Evolutionary conservation across 768 basidiomycete species (phyloP).

Genomic region (Mycena chlorophos): DNA sequence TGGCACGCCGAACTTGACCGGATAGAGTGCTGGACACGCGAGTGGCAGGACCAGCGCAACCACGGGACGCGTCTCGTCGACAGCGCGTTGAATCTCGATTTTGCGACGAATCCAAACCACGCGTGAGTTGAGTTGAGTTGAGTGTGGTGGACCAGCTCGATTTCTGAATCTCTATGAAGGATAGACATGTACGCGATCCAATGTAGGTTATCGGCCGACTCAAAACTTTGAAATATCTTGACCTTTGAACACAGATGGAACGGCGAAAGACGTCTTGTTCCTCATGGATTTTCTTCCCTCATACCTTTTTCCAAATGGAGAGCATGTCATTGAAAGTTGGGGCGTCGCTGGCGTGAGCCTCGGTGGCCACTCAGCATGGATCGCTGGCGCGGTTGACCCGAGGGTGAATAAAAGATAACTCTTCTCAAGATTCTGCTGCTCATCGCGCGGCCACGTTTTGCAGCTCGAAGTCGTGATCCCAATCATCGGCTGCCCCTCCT

Average conservation of each 20-base stretch:
- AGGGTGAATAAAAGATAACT: neutral
- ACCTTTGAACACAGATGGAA: slow-evolving; percentile 45
- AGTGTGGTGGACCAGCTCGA: slow-evolving; percentile 2
- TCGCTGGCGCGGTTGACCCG: slow-evolving; percentile 44
- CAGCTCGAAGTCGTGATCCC: slow-evolving; percentile 48
- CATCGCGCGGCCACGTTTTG: neutral
- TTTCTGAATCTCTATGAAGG: slow-evolving; percentile 25
- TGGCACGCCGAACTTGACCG: neutral
- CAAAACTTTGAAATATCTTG: neutral
- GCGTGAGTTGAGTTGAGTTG: no score
- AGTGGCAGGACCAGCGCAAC: no score
- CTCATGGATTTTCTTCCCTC: slow-evolving; percentile 78
- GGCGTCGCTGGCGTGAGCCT: slow-evolving; percentile 75
- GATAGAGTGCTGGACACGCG: no score
- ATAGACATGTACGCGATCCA: slow-evolving; percentile 51
- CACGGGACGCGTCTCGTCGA: no score
- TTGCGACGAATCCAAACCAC: slow-evolving; percentile 35
- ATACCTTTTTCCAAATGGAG: slow-evolving; percentile 68
- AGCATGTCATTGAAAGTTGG: slow-evolving; percentile 65
- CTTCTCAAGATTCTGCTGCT: neutral
- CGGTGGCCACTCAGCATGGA: slow-evolving; percentile 85
- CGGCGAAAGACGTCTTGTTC: slow-evolving; percentile 74
- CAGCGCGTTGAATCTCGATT: neutral
- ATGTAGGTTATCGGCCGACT: slow-evolving; percentile 29
- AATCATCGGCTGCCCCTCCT: slow-evolving; percentile 75